Base-by-base conservation (phyloP, 345 rosid species). In the Acer negundo region DNA sequence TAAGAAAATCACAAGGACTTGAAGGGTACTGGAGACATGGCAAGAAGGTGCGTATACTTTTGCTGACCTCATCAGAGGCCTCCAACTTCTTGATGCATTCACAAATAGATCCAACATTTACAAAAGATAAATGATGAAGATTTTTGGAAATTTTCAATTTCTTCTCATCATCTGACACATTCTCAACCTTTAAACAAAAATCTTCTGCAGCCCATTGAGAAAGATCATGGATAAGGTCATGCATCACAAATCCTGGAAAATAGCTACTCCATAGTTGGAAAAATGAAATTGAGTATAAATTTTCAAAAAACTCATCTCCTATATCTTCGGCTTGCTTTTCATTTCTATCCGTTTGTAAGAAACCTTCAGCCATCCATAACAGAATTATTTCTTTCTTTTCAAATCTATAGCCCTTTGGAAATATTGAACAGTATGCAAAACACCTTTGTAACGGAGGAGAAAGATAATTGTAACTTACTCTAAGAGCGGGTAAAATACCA, bases 211-310 rank as follows among this genome's bases (percentile, higher is more conserved):
- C 80, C 35, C 51, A 62, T 51, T 70, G 47, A 46, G 80, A 76
- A 24, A 77, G 67, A 71, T 78, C 80, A 53, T 59, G 19, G 19
- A 78, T 53, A 4, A 78, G 63, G 56, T 78, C 72, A 8, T 78
- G 81, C 81, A 78, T 78, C 17, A 66, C 40, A 66, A 78, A 78
- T 6, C n/a, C 1, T 10, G 56, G 28, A 6, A 67, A 6, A 40
- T 0, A 0, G 38, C 28, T 26, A 1, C 28, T 26, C 1, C 0
- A 26, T 26, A 0, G 28, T 26, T 26, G 28, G 28, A 26, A 26
- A 26, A 26, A 26, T 26, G 28, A 26, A 26, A 26, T 26, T 26
- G 28, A 26, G 28, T 26, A 26, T 26, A 26, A 26, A 26, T 26
- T 26, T 26, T 26, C 28, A 26, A 26, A 26, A 26, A 26, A 26